phyloP scores from a whole-genome alignment of 176 grass and related monocot genomes.

The Juncus effusus region DNA sequence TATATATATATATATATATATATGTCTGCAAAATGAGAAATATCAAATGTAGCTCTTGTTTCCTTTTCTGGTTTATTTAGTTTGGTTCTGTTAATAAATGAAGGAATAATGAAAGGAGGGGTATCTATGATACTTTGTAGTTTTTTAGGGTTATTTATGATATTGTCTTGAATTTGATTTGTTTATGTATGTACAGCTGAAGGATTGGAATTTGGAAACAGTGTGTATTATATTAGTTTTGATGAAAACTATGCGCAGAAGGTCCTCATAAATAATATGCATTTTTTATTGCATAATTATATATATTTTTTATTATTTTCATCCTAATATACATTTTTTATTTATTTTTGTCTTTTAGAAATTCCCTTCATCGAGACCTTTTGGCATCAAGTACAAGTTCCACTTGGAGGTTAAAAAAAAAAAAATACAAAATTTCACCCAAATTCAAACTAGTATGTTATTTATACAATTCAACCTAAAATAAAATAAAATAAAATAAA shows the following conservation, averaged over 20 bases:
- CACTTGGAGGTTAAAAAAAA: constrained; percentile 72
- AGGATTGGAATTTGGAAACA: constrained; percentile 86
- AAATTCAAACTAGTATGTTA: neutral
- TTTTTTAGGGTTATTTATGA: neutral
- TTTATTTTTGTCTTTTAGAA: constrained; percentile 46
- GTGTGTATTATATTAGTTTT: constrained; percentile 83
- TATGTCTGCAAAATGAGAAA: too few species aligned
- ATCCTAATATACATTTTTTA: constrained; percentile 17
- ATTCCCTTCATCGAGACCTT: constrained; percentile 78
- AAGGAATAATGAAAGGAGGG: too few species aligned
- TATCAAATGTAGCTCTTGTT: too few species aligned
- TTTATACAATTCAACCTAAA: neutral
- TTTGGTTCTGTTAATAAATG: too few species aligned
- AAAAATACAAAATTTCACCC: too few species aligned
- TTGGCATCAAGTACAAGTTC: constrained; percentile 95
- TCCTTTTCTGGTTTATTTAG: too few species aligned
- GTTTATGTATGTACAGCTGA: constrained; percentile 47
- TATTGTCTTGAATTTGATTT: constrained; percentile 13
- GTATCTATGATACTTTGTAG: too few species aligned
- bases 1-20: too few species aligned
- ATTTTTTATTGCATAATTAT: constrained; percentile 2
- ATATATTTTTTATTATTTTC: constrained; percentile 9
- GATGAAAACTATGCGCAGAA: constrained; percentile 68
- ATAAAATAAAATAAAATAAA: neutral
- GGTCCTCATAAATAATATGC: constrained; percentile 30